Percentiles rank a stretch among this genome's conserved stretches.
phyloP scores from a whole-genome alignment of 1,284 basidiomycete genomes.

The Porogramme epimiltina region DNA sequence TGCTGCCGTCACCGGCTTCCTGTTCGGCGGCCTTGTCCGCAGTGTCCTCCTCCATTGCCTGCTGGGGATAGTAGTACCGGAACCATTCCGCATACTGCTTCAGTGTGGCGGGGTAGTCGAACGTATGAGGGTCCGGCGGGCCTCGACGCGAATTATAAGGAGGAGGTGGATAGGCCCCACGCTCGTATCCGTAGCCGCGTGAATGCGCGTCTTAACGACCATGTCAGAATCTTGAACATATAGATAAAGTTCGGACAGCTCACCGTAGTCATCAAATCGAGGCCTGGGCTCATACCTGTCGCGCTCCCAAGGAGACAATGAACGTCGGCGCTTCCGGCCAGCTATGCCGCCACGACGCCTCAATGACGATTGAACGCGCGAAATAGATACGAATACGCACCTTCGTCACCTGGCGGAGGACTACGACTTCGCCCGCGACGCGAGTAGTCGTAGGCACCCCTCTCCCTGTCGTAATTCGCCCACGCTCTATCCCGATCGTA shows the following conservation, averaged over 20 bases:
- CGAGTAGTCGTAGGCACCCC: conserved; percentile 56
- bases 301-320: conserved; percentile 82
- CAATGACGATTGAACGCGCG: conserved; percentile 2
- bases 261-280: conserved; percentile 79
- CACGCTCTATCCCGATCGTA: conserved; percentile 73
- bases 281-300: conserved; percentile 81
- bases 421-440: conserved; percentile 76
- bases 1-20: conserved; percentile 75
- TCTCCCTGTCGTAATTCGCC: conserved; percentile 68
- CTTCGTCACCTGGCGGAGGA: conserved; percentile 60
- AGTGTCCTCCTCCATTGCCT: conserved; percentile 76
- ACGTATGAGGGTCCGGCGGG: conserved; percentile 79
- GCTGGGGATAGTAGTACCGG: conserved; percentile 74
- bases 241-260: conserved; percentile 26
- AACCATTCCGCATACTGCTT: conserved; percentile 94
- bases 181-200: conserved; percentile 61
- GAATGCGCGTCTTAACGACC: conserved; percentile 58
- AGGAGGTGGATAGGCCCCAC: conserved; percentile 46
- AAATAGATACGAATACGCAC: conserved; percentile 43
- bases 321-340: conserved; percentile 81
- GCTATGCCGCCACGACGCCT: conserved; percentile 33
- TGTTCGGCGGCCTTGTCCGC: conserved; percentile 80
- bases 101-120: conserved; percentile 80
- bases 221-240: conserved; percentile 7
- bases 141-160: conserved; percentile 50